phyloP scores from a whole-genome alignment of 192 early-diverging fungal genomes.

The Cetraspora pellucida region DNA sequence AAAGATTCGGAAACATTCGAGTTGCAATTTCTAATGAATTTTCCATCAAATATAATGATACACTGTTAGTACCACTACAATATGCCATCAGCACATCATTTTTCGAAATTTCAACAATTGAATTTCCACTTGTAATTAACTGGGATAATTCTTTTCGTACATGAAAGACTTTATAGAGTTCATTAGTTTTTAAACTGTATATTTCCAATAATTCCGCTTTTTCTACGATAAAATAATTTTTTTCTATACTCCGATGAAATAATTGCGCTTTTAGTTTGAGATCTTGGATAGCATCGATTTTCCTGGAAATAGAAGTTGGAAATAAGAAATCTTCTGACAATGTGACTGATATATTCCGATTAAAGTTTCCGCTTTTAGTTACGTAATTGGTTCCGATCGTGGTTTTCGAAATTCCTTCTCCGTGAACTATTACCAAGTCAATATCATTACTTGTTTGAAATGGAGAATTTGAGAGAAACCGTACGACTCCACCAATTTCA shows the following conservation, averaged over 20 bases:
- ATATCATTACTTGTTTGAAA: not conserved
- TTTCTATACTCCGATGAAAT: slow-evolving; percentile 9
- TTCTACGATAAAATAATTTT: slow-evolving; percentile 8
- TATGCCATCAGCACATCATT: not conserved
- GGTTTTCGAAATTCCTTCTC: not conserved
- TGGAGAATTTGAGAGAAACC: not conserved
- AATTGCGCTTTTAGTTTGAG: not conserved
- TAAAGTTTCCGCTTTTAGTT: not conserved
- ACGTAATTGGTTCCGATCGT: not conserved
- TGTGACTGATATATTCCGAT: not conserved
- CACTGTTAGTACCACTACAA: not conserved
- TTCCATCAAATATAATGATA: slow-evolving; percentile 16
- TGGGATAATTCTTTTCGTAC: not conserved
- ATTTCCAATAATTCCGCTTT: not conserved
- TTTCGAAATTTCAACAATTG: slow-evolving; percentile 3
- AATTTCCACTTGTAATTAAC: not conserved
- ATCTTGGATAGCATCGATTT: too few species aligned
- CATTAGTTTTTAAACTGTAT: slow-evolving; percentile 11
- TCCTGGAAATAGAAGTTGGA: not conserved
- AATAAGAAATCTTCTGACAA: not conserved
- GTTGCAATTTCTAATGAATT: slow-evolving; percentile 11
- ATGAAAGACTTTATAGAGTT: slow-evolving; percentile 9
- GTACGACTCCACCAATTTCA: not conserved
- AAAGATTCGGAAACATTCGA: not conserved
- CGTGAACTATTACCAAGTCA: not conserved